Evolutionary conservation across 2,329 filamentous ascomycete genomes (phyloP).

Genomic region (Fusarium globosum): DNA sequence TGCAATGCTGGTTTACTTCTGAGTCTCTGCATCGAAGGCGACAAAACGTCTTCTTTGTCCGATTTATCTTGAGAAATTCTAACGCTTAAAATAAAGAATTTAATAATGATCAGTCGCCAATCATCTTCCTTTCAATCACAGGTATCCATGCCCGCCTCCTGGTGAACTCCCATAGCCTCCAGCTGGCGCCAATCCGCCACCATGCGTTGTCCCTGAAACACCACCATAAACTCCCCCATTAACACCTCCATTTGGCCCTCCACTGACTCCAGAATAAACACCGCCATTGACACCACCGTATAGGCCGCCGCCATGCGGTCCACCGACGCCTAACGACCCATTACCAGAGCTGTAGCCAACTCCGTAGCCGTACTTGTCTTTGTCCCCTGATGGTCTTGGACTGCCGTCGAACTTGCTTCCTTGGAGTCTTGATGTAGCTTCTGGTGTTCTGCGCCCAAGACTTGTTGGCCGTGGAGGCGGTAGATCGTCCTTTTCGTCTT

Average conservation of each 20-base stretch:
- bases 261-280: constrained; percentile 19
- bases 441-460: constrained; percentile 26
- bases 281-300: constrained; percentile 33
- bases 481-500: constrained; percentile 7
- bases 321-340: constrained; percentile 12
- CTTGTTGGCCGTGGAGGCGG: constrained; percentile 12
- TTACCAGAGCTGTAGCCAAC: constrained; percentile 15
- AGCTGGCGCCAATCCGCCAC: constrained; percentile 16
- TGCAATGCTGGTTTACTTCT: not conserved
- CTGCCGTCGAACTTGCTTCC: constrained; percentile 23
- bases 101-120: no score
- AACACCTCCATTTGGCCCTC: constrained; percentile 20
- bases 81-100: not conserved
- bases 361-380: not conserved
- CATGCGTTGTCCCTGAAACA: constrained; percentile 20
- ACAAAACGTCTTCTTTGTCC: not conserved
- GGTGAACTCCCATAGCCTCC: constrained; percentile 27
- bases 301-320: constrained; percentile 13
- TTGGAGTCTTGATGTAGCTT: constrained; percentile 25
- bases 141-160: constrained; percentile 21
- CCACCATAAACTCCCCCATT: constrained; percentile 32
- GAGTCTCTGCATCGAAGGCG: not conserved
- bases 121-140: not conserved
- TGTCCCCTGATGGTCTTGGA: constrained; percentile 10
- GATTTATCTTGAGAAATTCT: not conserved